Percentiles rank a stretch among this genome's conserved stretches.
Conservation (phyloP, 2,329 filamentous ascomycete species). For the Botryotinia calthae region DNA sequence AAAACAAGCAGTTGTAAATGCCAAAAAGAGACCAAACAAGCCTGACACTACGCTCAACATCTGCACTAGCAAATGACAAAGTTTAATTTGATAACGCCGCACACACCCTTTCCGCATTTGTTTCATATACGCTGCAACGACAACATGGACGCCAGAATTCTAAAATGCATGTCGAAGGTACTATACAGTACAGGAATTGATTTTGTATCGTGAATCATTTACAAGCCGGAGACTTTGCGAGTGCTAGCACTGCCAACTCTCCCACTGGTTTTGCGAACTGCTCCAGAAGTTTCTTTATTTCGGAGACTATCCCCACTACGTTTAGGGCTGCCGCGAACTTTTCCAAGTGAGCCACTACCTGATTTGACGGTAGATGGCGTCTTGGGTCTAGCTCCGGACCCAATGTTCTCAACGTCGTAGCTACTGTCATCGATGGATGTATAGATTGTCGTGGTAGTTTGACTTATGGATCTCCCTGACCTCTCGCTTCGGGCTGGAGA, state of each 20-base stretch:
- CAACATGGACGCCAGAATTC: constrained; percentile 17
- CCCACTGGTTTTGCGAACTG: constrained; percentile 63
- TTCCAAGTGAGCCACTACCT: constrained; percentile 50
- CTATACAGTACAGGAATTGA: constrained; percentile 33
- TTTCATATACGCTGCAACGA: constrained; percentile 17
- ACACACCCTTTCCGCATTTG: constrained; percentile 17
- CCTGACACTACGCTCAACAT: constrained; percentile 19
- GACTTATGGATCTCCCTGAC: constrained; percentile 62
- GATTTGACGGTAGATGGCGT: constrained; percentile 57
- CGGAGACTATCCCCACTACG: constrained; percentile 50
- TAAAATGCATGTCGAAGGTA: constrained; percentile 25
- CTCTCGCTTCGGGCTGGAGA: constrained; percentile 61
- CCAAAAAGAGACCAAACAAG: constrained; percentile 15
- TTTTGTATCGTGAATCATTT: constrained; percentile 26
- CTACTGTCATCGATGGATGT: constrained; percentile 62
- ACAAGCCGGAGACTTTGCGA: constrained; percentile 39
- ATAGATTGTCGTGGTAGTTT: constrained; percentile 69
- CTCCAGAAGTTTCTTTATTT: constrained; percentile 51
- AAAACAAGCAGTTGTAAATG: constrained; percentile 14
- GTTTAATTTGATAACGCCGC: constrained; percentile 17
- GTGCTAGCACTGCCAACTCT: constrained; percentile 58
- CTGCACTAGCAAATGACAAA: constrained; percentile 19
- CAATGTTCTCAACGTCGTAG: constrained; percentile 70
- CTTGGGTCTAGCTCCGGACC: constrained; percentile 47
- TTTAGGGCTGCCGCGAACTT: constrained; percentile 61